These are phyloP conservation scores for Huntiella moniliformis DNA, from an alignment of 2,329 filamentous ascomycete genomes.

Conservation along the genomic window DNA sequence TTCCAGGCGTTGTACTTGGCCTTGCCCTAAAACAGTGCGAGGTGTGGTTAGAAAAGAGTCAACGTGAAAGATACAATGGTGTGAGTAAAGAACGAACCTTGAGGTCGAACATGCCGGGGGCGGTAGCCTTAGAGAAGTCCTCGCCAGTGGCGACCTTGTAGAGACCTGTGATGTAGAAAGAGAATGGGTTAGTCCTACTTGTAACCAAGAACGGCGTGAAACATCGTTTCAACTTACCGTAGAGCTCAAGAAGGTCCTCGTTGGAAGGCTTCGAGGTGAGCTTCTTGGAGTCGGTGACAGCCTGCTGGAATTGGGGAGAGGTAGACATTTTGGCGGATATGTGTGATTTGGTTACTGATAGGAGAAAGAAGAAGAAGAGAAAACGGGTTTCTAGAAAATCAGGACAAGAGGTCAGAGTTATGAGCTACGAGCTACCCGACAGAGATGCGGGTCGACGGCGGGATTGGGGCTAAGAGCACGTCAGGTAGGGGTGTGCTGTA, in stretches of 20 bases:
- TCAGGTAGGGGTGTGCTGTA: too few relatives aligned
- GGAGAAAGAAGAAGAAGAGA: neutral
- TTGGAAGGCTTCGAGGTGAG: constrained; percentile 44
- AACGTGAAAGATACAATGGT: constrained; percentile 56
- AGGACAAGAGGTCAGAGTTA: neutral
- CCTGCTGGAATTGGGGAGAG: constrained; percentile 33
- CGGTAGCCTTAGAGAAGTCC: constrained; percentile 34
- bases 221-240: constrained; percentile 26
- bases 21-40: constrained; percentile 39
- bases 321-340: constrained; percentile 21
- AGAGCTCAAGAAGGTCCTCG: constrained; percentile 45
- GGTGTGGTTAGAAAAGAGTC: constrained; percentile 13
- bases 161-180: constrained; percentile 23
- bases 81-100: constrained; percentile 37
- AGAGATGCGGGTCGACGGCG: too few relatives aligned
- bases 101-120: constrained; percentile 52
- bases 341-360: constrained; percentile 4
- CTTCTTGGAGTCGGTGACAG: constrained; percentile 46
- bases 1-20: constrained; percentile 67
- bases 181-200: neutral
- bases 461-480: too few relatives aligned
- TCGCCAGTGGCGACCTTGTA: constrained; percentile 40
- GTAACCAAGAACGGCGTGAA: neutral
- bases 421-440: too few relatives aligned
- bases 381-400: neutral